Evolutionary conservation across 371 early-diverging fungal species (phyloP).

Genomic region (Lichtheimia ramosa): DNA sequence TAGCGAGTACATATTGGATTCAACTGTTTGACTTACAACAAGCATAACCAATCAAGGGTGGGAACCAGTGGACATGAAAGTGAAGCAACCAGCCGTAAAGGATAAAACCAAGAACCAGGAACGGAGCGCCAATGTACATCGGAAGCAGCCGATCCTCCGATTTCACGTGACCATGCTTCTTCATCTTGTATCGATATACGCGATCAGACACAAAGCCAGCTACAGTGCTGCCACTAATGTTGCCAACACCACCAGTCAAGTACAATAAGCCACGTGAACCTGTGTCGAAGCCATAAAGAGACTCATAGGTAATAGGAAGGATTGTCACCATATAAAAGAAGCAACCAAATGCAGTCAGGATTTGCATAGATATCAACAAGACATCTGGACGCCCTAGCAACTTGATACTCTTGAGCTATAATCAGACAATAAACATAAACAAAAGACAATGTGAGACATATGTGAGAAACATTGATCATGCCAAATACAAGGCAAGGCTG

Average conservation of each 20-base stretch:
- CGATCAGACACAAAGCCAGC: constrained; percentile 41
- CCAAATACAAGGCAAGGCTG: no score
- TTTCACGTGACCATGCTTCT: constrained; percentile 10
- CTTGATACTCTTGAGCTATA: constrained; percentile 30
- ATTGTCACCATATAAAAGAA: constrained; percentile 52
- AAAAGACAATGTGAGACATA: background rate
- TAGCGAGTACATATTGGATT: background rate
- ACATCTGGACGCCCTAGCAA: constrained; percentile 25
- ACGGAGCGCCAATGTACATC: constrained; percentile 26
- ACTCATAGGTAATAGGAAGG: constrained; percentile 37
- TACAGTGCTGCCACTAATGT: constrained; percentile 36
- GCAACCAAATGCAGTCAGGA: constrained; percentile 43
- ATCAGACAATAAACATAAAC: background rate
- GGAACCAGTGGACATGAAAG: constrained; percentile 23
- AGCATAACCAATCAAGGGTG: constrained; percentile 25
- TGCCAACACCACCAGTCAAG: constrained; percentile 53
- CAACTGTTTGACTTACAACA: constrained; percentile 1
- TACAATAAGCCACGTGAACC: constrained; percentile 50
- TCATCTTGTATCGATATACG: constrained; percentile 17
- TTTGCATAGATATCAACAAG: constrained; percentile 21
- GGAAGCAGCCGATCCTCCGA: constrained; percentile 27
- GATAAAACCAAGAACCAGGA: constrained; percentile 21
- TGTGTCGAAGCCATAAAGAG: constrained; percentile 42
- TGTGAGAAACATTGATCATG: no score
- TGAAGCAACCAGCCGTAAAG: constrained; percentile 44